Base-by-base conservation (phyloP, 805 yeast genomes). In the Candida coquimbonensis region DNA sequence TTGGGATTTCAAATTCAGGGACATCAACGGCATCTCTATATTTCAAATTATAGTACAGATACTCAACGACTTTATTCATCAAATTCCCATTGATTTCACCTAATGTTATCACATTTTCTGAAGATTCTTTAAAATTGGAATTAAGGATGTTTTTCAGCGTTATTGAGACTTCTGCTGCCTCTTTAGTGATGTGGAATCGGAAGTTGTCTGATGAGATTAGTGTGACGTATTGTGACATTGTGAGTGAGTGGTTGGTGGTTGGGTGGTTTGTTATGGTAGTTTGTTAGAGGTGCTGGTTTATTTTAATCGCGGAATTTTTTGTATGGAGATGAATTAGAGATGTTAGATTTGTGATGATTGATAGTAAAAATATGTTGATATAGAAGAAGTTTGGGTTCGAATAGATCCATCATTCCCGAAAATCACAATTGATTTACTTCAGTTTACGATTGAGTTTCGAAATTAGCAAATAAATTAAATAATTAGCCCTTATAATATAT, bases 1-100 rank as follows among this genome's bases (percentile, higher is more conserved):
- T 90, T 1, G 98, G 96, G 3, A 93, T 79, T 34, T 85, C 84
- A 64, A 93, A 93, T 45, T 86, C 93, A 0, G 96, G 96, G 7
- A 85, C 77, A 42, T 77, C 81, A 32, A 69, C 74, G 0, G 72
- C 75, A 42, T 77, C 79, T 50, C 73, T 77, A 60, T 86, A 87
- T 54, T 85, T 82, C 48, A 73, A 62, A 55, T 85, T 80, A 59
- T 86, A 90, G 60, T 85, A 81, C 32, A 91, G 65, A 55, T 93
- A 91, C 55, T 91, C 97, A 37, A 87, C 83, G 11, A 91, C 81
- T 55, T 87, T 86, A 51, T 80, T 85, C 38, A 93, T 67, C 19
- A 89, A 72, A 32, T 75, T 75, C 0, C 86, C 83, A 48, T 84
- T 85, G 67, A 89, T 77, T 49, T 83, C 87, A 55, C 71, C 71